Evolutionary conservation across 78 protist species (phyloP), one percentile per base, ranked within the genome.

Genomic region (Bodo saltans): DNA sequence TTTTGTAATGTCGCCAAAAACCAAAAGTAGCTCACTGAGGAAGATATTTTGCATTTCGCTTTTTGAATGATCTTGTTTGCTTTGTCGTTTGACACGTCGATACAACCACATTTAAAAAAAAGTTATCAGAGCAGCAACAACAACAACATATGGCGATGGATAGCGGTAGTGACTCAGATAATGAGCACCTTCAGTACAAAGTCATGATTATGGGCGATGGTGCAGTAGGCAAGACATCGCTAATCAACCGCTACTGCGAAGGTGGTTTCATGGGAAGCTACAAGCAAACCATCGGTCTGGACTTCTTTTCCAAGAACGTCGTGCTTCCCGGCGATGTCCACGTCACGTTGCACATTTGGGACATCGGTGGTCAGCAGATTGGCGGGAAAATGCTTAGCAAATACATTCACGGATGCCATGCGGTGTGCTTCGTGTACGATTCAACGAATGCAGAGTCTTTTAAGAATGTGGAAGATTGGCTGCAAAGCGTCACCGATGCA

Each of bases 201-300:
- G 86, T 83, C 42, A 37, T 83, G 27, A 68, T 92, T 29, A 33
- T 92, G 0, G 95, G 94, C 30, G 91, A 89, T 70, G 92, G 95
- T 38, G 88, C 95, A 0, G 93, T 89, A 26, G 95, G 95, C 28
- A 92, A 92, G 83, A 92, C 95, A 0, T 79, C 88, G 33, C 53
- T 90, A 8, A 85, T 85, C 8, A 30, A 3, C 33, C 75, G 95
- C 0, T 92, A 85, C 72, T 42, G 81, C 29, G 37, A 85, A 1
- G 93, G 88, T 52, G 1, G 33, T 23, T 90, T 90, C 40, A 87
- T 70, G 11, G 21, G 74, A 23, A 0, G n/a, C 27, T 92, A 92
- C 90, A 85, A 85, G 82, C 95, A 92, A 73, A 92, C 95, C 27
- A 88, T 92, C 42, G 95, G 95, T 12, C 38, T 88, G 21, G 95